Conservation (phyloP, 257 asterid species). For the Lycium ferocissimum region DNA sequence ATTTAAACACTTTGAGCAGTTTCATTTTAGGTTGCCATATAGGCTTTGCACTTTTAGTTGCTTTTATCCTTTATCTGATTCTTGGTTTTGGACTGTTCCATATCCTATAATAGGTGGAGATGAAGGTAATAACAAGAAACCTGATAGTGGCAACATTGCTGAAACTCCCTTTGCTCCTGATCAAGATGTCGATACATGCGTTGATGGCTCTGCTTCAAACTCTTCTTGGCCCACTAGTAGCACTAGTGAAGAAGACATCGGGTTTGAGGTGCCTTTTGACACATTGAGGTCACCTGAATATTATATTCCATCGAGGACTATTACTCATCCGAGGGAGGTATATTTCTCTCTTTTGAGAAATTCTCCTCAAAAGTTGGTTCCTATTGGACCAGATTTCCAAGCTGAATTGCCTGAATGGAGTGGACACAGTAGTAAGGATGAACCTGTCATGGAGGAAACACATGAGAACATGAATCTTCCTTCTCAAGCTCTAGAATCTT, state of each 20-base stretch:
- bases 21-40: neutral
- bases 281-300: conserved; percentile 38
- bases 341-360: conserved; percentile 44
- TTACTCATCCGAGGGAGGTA: conserved; percentile 34
- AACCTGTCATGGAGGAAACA: conserved; percentile 9
- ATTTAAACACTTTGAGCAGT: neutral
- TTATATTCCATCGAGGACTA: conserved; percentile 31
- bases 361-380: conserved; percentile 47
- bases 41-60: neutral
- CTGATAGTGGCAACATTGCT: conserved; percentile 23
- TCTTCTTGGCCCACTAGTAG: conserved; percentile 44
- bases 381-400: conserved; percentile 45
- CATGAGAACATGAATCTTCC: conserved; percentile 8
- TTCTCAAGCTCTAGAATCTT: conserved; percentile 28
- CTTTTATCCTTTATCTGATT: neutral
- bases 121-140: conserved; percentile 34
- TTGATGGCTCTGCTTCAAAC: conserved; percentile 39
- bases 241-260: conserved; percentile 42
- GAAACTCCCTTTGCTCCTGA: conserved; percentile 29
- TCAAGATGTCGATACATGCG: conserved; percentile 30
- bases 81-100: neutral
- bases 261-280: conserved; percentile 39
- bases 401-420: conserved; percentile 49
- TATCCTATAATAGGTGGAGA: conserved; percentile 36
- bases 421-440: neutral